Evolutionary conservation across 345 rosid species (phyloP).

Genomic region (Geranium brycei): DNA sequence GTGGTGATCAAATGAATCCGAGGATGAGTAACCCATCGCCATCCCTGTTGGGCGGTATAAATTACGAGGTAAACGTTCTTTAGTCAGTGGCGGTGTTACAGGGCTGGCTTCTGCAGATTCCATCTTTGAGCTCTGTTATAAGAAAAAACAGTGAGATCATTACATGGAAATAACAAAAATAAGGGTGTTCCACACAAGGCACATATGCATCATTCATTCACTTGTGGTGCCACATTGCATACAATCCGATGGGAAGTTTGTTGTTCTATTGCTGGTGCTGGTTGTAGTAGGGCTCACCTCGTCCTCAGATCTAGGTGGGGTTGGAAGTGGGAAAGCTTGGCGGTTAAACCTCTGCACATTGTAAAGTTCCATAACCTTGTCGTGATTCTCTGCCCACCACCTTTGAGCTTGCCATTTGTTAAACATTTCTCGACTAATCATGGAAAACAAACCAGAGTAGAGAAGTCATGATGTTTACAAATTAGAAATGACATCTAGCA

Average conservation of each 20-base stretch:
- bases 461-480: constrained; percentile 4
- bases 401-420: constrained; percentile 94
- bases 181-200: no score
- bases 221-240: no score
- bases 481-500: no score
- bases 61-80: constrained; percentile 68
- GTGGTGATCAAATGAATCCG: constrained; percentile 63
- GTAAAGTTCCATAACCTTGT: constrained; percentile 88
- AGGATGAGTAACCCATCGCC: constrained; percentile 58
- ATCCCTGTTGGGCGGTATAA: constrained; percentile 52
- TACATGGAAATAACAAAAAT: no score
- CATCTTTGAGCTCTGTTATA: constrained; percentile 43
- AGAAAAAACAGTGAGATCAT: not conserved
- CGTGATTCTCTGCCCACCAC: constrained; percentile 99
- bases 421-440: constrained; percentile 79
- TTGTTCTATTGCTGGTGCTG: no score
- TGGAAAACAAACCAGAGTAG: constrained; percentile 13
- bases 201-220: no score
- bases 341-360: constrained; percentile 96
- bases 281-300: constrained; percentile 42
- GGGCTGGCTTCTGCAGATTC: constrained; percentile 85
- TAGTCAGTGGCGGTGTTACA: constrained; percentile 58
- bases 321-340: constrained; percentile 78
- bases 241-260: no score
- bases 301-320: constrained; percentile 86